phyloP scores from a whole-genome alignment of 2,329 filamentous ascomycete genomes.

The Neocucurbitaria cava region DNA sequence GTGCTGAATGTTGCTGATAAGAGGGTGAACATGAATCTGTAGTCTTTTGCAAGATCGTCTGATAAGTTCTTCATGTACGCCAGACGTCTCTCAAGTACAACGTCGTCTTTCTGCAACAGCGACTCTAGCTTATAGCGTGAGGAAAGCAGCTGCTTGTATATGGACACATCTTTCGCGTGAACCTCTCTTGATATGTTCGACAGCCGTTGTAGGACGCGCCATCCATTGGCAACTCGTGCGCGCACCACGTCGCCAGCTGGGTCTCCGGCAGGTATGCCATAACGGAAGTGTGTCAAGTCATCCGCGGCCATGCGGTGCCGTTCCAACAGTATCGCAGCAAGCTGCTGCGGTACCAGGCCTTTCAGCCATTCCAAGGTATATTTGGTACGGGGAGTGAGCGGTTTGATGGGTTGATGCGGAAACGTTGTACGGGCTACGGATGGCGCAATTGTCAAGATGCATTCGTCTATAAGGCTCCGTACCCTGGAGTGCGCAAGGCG shows the following conservation, averaged over 20 bases:
- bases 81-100: constrained; percentile 26
- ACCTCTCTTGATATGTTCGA: constrained; percentile 34
- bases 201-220: constrained; percentile 32
- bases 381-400: constrained; percentile 3
- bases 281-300: constrained; percentile 20
- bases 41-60: constrained; percentile 30
- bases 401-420: constrained; percentile 25
- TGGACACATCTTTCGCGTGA: constrained; percentile 16
- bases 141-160: constrained; percentile 10
- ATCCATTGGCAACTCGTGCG: constrained; percentile 36
- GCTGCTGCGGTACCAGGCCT: constrained; percentile 34
- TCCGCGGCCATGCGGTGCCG: constrained; percentile 34
- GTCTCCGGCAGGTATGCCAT: constrained; percentile 41
- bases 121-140: constrained; percentile 24
- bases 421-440: constrained; percentile 37
- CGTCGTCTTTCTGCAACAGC: constrained; percentile 25
- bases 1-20: constrained; percentile 38
- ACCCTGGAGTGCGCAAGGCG: constrained; percentile 26
- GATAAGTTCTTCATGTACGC: constrained; percentile 28
- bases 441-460: constrained; percentile 36
- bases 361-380: constrained; percentile 32
- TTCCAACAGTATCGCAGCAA: constrained; percentile 41
- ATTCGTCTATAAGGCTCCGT: constrained; percentile 32
- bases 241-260: constrained; percentile 37
- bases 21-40: constrained; percentile 40